Percentiles rank a stretch among this genome's conserved stretches.
phyloP scores from a whole-genome alignment of 805 yeast genomes.

The Wickerhamomyces strasburgensis region DNA sequence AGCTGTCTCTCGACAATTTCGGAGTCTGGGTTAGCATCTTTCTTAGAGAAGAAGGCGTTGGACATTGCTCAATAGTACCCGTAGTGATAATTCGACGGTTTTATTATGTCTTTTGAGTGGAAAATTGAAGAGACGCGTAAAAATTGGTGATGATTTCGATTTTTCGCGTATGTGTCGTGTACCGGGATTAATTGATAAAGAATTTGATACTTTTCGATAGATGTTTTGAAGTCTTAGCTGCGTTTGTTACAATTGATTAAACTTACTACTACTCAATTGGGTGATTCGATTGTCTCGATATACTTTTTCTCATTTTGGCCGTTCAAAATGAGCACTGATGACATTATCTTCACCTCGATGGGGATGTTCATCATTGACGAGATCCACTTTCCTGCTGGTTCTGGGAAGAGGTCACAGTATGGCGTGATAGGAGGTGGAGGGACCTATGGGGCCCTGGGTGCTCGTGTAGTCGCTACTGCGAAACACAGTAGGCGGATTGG shows the following conservation, averaged over 20 bases:
- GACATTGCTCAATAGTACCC: slow-evolving; percentile 6
- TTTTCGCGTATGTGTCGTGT: too few relatives aligned
- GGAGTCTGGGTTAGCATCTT: slow-evolving; percentile 17
- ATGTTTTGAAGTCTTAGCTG: too few relatives aligned
- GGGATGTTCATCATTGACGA: slow-evolving; percentile 94
- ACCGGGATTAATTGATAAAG: too few relatives aligned
- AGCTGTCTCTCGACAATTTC: slow-evolving; percentile 28
- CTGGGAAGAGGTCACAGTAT: slow-evolving; percentile 29
- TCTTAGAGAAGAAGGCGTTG: slow-evolving; percentile 21
- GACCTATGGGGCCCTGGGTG: slow-evolving; percentile 72
- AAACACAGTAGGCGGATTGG: slow-evolving; percentile 40
- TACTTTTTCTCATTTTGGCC: not conserved
- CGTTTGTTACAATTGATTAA: too few relatives aligned
- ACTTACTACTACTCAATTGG: too few relatives aligned
- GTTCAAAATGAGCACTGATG: not conserved
- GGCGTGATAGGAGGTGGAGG: slow-evolving; percentile 90
- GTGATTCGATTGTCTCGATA: not conserved
- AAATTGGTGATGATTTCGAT: not conserved
- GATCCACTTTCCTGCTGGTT: slow-evolving; percentile 47
- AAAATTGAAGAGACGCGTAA: not conserved
- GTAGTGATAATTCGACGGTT: not conserved
- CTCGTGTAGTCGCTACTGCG: slow-evolving; percentile 47
- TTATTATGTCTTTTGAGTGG: not conserved
- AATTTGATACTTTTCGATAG: too few relatives aligned
- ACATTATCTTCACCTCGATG: slow-evolving; percentile 51